Evolutionary conservation across 208 protist species (phyloP).

Genomic region (Acanthamoeba sp.): DNA sequence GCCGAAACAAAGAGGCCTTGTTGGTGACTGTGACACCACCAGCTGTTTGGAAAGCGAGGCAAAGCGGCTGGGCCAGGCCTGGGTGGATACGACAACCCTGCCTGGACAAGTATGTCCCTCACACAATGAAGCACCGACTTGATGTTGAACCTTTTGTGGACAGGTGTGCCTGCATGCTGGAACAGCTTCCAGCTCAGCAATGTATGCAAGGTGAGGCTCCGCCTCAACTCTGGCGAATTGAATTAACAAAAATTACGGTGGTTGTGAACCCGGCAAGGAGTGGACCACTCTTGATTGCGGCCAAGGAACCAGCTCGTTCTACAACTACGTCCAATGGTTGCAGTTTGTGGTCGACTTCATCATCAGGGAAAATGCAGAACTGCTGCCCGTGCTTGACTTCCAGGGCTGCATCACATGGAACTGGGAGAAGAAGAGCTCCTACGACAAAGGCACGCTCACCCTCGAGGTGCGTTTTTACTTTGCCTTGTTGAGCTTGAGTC

Average conservation of each 20-base stretch:
- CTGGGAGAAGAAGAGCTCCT: neutral
- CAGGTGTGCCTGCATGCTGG: neutral
- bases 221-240: too few species aligned
- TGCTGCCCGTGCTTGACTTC: neutral
- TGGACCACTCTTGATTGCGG: neutral
- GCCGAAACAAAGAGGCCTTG: too few species aligned
- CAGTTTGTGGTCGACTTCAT: slow-evolving; percentile 18
- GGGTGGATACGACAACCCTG: neutral
- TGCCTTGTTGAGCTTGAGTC: too few species aligned
- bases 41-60: neutral
- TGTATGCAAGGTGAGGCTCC: too few species aligned
- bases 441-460: neutral
- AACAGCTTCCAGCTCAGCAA: too few species aligned
- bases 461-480: neutral
- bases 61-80: neutral
- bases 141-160: neutral
- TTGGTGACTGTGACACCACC: neutral
- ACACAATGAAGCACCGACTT: neutral
- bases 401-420: neutral
- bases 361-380: neutral
- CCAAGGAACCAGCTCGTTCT: neutral
- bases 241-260: neutral
- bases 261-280: neutral
- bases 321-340: slow-evolving; percentile 17
- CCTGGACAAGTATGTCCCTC: neutral